Evolutionary conservation across 768 basidiomycete genomes (phyloP).

Genomic region (Mycena rebaudengoi): DNA sequence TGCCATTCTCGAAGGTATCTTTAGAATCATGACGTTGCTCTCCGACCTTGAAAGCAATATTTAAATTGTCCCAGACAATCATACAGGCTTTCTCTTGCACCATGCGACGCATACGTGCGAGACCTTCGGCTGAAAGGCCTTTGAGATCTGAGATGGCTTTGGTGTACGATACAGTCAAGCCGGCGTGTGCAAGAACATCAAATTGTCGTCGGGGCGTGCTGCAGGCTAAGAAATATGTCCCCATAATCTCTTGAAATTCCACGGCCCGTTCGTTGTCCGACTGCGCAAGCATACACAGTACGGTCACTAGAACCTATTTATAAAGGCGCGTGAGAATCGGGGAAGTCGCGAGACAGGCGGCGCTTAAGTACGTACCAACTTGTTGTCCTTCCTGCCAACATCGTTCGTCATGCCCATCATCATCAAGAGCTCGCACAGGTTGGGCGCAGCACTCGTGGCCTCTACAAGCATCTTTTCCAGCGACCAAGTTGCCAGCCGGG

Average conservation of each 20-base stretch:
- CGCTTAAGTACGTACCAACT: not conserved
- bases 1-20: constrained; percentile 40
- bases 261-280: constrained; percentile 28
- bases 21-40: constrained; percentile 33
- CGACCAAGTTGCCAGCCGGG: not conserved
- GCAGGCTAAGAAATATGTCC: constrained; percentile 34
- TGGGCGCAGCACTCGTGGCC: not conserved
- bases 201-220: constrained; percentile 29
- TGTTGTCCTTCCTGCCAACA: not conserved
- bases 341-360: not conserved
- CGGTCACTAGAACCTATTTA: constrained; percentile 3
- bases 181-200: constrained; percentile 37
- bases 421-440: not conserved
- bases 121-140: constrained; percentile 23
- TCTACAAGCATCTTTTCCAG: not conserved
- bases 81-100: too few relatives aligned
- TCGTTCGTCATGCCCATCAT: not conserved
- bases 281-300: constrained; percentile 30
- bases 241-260: constrained; percentile 30
- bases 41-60: constrained; percentile 35
- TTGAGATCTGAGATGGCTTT: constrained; percentile 30
- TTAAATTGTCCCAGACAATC: constrained; percentile 43
- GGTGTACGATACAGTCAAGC: constrained; percentile 32
- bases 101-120: constrained; percentile 6
- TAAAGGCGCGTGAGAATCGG: not conserved